Conservation (phyloP, 2,329 filamentous ascomycete species). For the Fusarium longipes region DNA sequence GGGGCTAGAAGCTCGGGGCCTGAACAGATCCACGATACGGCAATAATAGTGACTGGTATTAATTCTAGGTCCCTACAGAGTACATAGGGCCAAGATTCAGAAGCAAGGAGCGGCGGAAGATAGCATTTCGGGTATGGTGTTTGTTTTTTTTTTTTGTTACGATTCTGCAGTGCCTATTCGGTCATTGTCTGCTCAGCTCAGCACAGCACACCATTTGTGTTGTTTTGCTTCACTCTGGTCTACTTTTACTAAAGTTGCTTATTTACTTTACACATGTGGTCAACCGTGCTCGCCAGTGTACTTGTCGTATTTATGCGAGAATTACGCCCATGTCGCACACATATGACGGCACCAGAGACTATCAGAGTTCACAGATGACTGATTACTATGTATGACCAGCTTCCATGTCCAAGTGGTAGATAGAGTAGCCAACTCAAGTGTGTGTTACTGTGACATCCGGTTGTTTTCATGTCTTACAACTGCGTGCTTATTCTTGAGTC, state of each 20-base stretch:
- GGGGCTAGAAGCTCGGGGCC: slow-evolving; percentile 41
- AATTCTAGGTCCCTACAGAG: slow-evolving; percentile 2
- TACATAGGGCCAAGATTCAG: slow-evolving; percentile 17
- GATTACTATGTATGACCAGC: slow-evolving; percentile 9
- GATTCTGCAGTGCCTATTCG: neutral
- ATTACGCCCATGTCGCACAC: slow-evolving; percentile 24
- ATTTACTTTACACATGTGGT: slow-evolving; percentile 4
- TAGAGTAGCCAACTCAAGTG: slow-evolving; percentile 1
- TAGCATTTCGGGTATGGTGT: slow-evolving; percentile 29
- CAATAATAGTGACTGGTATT: slow-evolving; percentile 22
- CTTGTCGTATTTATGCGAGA: slow-evolving; percentile 20
- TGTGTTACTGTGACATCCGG: slow-evolving; percentile 10
- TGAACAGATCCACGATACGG: slow-evolving; percentile 32
- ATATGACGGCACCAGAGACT: slow-evolving; percentile 19
- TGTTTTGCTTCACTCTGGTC: neutral
- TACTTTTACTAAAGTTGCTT: slow-evolving; percentile 1
- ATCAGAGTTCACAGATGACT: slow-evolving; percentile 5
- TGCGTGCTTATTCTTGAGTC: slow-evolving; percentile 9
- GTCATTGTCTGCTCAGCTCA: slow-evolving; percentile 12
- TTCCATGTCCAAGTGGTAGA: too few relatives aligned
- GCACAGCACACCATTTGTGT: neutral
- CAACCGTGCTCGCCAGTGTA: slow-evolving; percentile 22
- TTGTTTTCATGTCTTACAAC: slow-evolving; percentile 19
- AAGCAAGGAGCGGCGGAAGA: slow-evolving; percentile 27
- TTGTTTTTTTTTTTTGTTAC: too few relatives aligned